Conservation (phyloP, 2,329 filamentous ascomycete species). For the Trichoderma atrobrunneum region DNA sequence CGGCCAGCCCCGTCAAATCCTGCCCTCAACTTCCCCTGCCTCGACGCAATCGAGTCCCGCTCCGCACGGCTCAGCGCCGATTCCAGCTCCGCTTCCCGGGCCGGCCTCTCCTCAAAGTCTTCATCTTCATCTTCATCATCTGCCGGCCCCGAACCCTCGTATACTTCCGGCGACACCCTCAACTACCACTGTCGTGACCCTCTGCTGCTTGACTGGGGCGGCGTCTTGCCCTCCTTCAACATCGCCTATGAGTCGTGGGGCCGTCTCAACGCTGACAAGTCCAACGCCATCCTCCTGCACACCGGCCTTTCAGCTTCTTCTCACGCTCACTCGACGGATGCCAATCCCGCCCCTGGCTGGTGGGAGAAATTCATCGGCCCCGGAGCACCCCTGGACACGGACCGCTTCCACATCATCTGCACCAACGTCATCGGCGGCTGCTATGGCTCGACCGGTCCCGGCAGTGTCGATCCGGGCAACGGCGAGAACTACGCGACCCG, state of each 20-base stretch:
- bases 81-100: conserved; percentile 16
- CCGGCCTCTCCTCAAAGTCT: conserved; percentile 54
- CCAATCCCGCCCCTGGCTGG: conserved; percentile 88
- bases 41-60: conserved; percentile 77
- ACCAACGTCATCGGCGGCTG: conserved; percentile 96
- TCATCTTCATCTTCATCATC: conserved; percentile 44
- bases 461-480: conserved; percentile 82
- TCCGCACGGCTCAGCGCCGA: conserved; percentile 67
- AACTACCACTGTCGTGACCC: conserved; percentile 71
- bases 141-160: conserved; percentile 82
- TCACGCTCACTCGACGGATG: conserved; percentile 87
- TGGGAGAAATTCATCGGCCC: conserved; percentile 99
- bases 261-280: conserved; percentile 70
- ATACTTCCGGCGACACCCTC: conserved; percentile 84
- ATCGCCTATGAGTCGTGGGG: conserved; percentile 96
- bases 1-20: conserved; percentile 63
- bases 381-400: conserved; percentile 77
- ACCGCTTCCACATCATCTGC: conserved; percentile 91
- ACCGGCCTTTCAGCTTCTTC: conserved; percentile 96
- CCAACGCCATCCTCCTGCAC: conserved; percentile 87
- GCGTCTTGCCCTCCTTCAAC: conserved; percentile 81
- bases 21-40: conserved; percentile 84
- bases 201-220: conserved; percentile 89
- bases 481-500: conserved; percentile 86
- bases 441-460: conserved; percentile 91